Evolutionary conservation across 2,329 filamentous ascomycete genomes (phyloP).

Genomic region (Pestalotiopsis sp.): DNA sequence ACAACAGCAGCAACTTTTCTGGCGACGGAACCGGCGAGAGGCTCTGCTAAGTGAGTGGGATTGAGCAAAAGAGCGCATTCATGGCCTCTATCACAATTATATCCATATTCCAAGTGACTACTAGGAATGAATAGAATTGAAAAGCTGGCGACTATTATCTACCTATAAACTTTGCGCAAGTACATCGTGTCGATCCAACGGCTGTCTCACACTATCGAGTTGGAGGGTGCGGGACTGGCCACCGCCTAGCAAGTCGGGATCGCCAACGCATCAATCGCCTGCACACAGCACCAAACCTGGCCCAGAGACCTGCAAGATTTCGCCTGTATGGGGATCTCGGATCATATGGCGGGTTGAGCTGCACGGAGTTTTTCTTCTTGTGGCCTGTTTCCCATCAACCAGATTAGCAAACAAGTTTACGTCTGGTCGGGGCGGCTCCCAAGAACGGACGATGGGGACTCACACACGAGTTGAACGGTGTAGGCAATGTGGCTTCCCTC

Average conservation of each 20-base stretch:
- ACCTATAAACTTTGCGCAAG: not conserved
- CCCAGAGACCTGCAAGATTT: not conserved
- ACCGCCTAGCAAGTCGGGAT: not conserved
- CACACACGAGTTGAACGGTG: too few relatives aligned
- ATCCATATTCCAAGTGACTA: too few relatives aligned
- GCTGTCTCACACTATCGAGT: conserved; percentile 1
- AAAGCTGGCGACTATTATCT: not conserved
- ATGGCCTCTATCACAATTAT: too few relatives aligned
- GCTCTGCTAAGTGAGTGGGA: too few relatives aligned
- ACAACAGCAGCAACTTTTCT: too few relatives aligned
- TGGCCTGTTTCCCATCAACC: not conserved
- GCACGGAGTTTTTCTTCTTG: not conserved
- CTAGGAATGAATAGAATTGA: not conserved
- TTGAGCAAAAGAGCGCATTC: too few relatives aligned
- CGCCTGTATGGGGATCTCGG: not conserved
- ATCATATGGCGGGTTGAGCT: not conserved
- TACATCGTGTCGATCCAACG: not conserved
- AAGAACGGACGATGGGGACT: not conserved
- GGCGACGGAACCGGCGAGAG: too few relatives aligned
- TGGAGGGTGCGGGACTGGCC: not conserved
- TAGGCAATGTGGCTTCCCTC: too few relatives aligned
- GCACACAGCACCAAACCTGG: not conserved
- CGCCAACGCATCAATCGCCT: not conserved
- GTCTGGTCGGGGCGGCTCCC: not conserved
- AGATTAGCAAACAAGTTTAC: not conserved